A percentile compares a stretch with the other conserved stretches of the same genome.
These are phyloP conservation scores for Leptodermis oblonga DNA, from an alignment of 257 asterid species.

Conservation along the genomic window DNA sequence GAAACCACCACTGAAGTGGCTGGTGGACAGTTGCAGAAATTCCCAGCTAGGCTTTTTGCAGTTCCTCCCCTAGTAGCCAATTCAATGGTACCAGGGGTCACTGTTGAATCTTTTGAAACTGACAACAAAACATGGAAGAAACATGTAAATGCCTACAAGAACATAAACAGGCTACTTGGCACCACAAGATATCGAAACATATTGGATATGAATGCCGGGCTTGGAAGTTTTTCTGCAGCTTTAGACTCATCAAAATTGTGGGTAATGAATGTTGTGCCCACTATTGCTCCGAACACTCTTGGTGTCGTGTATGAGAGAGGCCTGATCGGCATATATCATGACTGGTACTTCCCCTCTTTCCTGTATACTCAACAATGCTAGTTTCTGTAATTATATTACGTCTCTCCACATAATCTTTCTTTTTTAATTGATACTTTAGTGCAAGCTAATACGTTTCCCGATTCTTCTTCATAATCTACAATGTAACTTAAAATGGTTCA, in stretches of 20 bases:
- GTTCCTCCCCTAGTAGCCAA: slow-evolving; percentile 70
- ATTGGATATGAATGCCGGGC: slow-evolving; percentile 94
- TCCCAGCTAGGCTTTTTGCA: slow-evolving; percentile 74
- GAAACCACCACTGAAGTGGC: slow-evolving; percentile 44
- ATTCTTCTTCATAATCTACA: not conserved
- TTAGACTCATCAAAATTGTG: slow-evolving; percentile 71
- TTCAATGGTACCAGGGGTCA: slow-evolving; percentile 59
- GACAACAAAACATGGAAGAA: slow-evolving; percentile 75
- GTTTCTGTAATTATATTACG: not conserved
- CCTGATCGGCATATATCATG: slow-evolving; percentile 86
- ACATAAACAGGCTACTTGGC: slow-evolving; percentile 47
- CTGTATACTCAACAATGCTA: slow-evolving; percentile 43
- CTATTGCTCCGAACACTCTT: slow-evolving; percentile 59
- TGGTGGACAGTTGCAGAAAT: slow-evolving; percentile 63
- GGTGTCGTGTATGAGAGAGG: slow-evolving; percentile 80
- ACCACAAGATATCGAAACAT: slow-evolving; percentile 72
- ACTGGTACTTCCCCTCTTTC: slow-evolving; percentile 68
- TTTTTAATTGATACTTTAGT: not conserved
- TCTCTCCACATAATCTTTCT: not conserved
- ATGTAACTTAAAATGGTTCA: not conserved
- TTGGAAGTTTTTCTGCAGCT: slow-evolving; percentile 89
- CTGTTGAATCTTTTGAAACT: slow-evolving; percentile 53
- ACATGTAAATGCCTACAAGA: slow-evolving; percentile 60
- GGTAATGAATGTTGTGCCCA: slow-evolving; percentile 95
- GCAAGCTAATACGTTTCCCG: not conserved